Base-by-base conservation (phyloP, 1,284 basidiomycete species). In the Leccinum pseudoinsigne region DNA sequence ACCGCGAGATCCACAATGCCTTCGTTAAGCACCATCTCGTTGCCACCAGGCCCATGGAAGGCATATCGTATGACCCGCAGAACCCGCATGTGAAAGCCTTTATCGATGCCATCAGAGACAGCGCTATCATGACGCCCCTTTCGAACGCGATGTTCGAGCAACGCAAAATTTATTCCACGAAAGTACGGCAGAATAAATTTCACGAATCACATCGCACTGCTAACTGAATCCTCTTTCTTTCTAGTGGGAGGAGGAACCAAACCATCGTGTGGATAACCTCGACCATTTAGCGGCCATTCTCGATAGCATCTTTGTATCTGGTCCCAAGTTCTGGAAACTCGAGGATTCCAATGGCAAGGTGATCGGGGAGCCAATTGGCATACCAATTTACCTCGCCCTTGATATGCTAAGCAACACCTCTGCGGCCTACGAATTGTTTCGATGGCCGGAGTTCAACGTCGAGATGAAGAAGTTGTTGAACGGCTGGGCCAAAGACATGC, bases 331-430 rank as follows among this genome's bases (percentile, higher is more conserved):
- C 38, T 42, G 38, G 23, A n/a, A 59, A 16, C 62, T 57, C 12
- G 61, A 1, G 34, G 57, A 68, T 45, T 31, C 34, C 1, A 11
- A 63, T 0, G 65, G 67, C 7, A 42, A 58, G 11, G 38, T 34
- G 12, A 67, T 66, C 38, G 66, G 68, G 12, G 50, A 71, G 58
- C 64, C 71, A 5, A 57, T 71, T 26, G 69, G 55, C 5, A 64
- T 67, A 18, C 71, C 70, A 0, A 45, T 73, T 16, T 65, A 62
- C 8, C 63, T 68, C 59, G 10, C 68, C n/a, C 64, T 73, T 40
- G 66, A 73, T 59, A n/a, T 69, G n/a, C 67, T 73, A 31, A 63
- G 66, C 59, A 74, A 74, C 51, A 73, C 72, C 2, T 3, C 56
- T 51, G 69, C 70, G 2, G 70, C 55, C 3, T 71, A 69, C 21